Percentiles rank a stretch among this genome's conserved stretches.
These are phyloP conservation scores for Cutaneotrichosporon daszewskae DNA, from an alignment of 1,284 basidiomycete genomes.

Conservation along the genomic window DNA sequence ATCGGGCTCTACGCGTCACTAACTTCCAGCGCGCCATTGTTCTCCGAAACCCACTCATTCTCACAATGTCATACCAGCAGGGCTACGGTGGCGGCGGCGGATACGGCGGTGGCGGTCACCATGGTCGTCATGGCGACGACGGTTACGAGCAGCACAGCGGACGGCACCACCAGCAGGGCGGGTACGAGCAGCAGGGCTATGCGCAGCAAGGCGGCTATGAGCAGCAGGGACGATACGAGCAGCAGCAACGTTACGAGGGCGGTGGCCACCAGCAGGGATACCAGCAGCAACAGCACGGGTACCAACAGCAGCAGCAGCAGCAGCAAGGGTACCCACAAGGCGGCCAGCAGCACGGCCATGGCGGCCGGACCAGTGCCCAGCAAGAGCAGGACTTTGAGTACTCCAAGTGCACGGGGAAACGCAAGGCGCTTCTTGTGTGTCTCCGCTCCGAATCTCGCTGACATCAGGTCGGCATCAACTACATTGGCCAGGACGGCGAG, in stretches of 20 bases:
- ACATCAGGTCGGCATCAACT: constrained; percentile 58
- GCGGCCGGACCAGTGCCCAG: background rate
- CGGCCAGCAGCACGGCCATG: background rate
- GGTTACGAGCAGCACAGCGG: background rate
- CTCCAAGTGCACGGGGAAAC: constrained; percentile 58
- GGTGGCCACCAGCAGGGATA: background rate
- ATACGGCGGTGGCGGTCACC: background rate
- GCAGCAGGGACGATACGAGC: constrained; percentile 4
- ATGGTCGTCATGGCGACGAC: background rate
- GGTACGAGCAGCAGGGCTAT: constrained; percentile 2
- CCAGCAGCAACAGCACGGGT: background rate
- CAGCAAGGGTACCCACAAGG: background rate
- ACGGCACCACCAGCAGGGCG: background rate
- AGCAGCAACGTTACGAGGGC: constrained; percentile 2
- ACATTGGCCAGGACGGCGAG: constrained; percentile 59
- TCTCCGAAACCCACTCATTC: too few relatives aligned
- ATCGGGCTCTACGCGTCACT: too few relatives aligned
- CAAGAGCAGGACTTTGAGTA: constrained; percentile 64
- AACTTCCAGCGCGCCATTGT: too few relatives aligned
- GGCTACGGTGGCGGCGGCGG: background rate
- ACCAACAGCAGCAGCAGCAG: background rate
- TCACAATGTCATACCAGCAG: too few relatives aligned
- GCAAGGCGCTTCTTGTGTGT: constrained; percentile 10
- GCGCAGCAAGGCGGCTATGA: background rate
- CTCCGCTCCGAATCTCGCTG: constrained; percentile 1